A percentile compares a stretch with the other conserved stretches of the same genome.
phyloP scores from a whole-genome alignment of 2,329 filamentous ascomycete species.

The Aspergillus ustus region DNA sequence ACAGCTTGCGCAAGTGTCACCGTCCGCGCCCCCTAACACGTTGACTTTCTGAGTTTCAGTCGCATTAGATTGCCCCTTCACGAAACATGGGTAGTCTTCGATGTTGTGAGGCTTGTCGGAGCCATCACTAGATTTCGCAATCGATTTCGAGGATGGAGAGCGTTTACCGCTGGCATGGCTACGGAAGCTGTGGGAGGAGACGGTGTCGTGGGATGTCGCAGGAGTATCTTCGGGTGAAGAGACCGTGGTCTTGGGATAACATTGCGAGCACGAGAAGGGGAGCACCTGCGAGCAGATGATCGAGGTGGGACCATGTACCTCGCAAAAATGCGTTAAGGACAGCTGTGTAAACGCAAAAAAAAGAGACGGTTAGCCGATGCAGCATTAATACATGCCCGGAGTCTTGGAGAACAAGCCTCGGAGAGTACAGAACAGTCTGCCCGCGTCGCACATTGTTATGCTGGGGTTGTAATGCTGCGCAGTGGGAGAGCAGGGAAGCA shows the following conservation, averaged over 20 bases:
- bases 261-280: constrained; percentile 59
- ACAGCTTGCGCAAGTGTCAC: constrained; percentile 63
- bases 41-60: constrained; percentile 52
- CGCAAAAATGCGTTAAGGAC: constrained; percentile 66
- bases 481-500: background rate
- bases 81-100: constrained; percentile 58
- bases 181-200: constrained; percentile 32
- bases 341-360: constrained; percentile 46
- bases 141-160: constrained; percentile 21
- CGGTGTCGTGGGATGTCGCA: constrained; percentile 36
- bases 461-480: constrained; percentile 6
- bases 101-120: constrained; percentile 39
- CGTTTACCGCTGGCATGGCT: constrained; percentile 24
- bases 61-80: constrained; percentile 41
- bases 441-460: constrained; percentile 4
- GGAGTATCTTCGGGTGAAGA: constrained; percentile 49
- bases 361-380: constrained; percentile 12
- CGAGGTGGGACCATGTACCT: constrained; percentile 65
- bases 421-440: constrained; percentile 8
- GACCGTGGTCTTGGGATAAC: constrained; percentile 48
- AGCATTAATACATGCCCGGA: constrained; percentile 9
- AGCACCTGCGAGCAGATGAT: constrained; percentile 65
- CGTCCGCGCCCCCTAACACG: constrained; percentile 49
- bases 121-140: constrained; percentile 20
- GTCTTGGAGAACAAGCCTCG: constrained; percentile 6